phyloP scores from a whole-genome alignment of 2,329 filamentous ascomycete genomes.

The Colletotrichum acutatum region DNA sequence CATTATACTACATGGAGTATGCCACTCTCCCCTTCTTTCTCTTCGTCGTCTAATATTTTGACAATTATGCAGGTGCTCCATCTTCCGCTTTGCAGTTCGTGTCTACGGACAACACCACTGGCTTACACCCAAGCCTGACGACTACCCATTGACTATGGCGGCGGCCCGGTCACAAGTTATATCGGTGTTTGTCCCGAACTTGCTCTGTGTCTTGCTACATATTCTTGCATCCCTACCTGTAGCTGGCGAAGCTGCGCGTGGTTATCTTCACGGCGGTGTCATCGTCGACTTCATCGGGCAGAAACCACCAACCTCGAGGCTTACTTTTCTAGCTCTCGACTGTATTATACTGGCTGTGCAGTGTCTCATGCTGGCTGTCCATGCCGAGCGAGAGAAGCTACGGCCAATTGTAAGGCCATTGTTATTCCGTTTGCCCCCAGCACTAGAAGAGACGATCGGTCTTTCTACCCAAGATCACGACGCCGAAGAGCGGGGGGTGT shows the following conservation, averaged over 20 bases:
- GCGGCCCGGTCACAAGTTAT: slow-evolving; percentile 67
- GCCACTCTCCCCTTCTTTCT: not conserved
- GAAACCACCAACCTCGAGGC: slow-evolving; percentile 66
- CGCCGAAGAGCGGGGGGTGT: slow-evolving; percentile 65
- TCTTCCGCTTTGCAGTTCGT: slow-evolving; percentile 70
- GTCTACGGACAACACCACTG: slow-evolving; percentile 70
- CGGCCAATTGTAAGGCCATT: slow-evolving; percentile 48
- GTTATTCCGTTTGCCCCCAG: slow-evolving; percentile 24
- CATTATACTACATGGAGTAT: slow-evolving; percentile 79
- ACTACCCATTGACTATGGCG: slow-evolving; percentile 65
- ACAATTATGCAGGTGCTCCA: slow-evolving; percentile 65
- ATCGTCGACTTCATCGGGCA: slow-evolving; percentile 77
- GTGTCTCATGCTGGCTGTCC: slow-evolving; percentile 72
- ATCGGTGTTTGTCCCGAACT: slow-evolving; percentile 67
- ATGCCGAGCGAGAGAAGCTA: slow-evolving; percentile 68
- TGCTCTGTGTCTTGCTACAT: slow-evolving; percentile 71
- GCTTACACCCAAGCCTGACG: slow-evolving; percentile 70
- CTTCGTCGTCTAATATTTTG: slow-evolving; percentile 23
- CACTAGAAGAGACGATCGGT: slow-evolving; percentile 10
- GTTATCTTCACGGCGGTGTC: slow-evolving; percentile 75
- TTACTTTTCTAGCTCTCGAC: slow-evolving; percentile 67
- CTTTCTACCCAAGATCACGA: slow-evolving; percentile 59
- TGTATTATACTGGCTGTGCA: slow-evolving; percentile 66
- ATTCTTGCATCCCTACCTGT: slow-evolving; percentile 63
- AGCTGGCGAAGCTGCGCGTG: slow-evolving; percentile 70